Conservation (phyloP, 2,329 filamentous ascomycete species). For the Epichloe brachyelytri region DNA sequence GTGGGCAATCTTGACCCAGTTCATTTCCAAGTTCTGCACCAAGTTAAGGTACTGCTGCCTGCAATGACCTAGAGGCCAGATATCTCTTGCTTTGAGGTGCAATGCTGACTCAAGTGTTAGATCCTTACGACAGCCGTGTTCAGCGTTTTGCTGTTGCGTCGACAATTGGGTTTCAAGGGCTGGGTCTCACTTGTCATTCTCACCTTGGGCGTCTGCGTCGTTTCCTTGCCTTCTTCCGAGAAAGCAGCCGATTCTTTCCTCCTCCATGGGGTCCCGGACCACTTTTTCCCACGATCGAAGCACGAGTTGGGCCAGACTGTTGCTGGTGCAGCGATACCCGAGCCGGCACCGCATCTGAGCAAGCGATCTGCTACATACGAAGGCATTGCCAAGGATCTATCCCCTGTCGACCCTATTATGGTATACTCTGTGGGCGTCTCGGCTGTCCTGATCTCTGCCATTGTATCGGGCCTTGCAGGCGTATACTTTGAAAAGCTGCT, state of each 20-base stretch:
- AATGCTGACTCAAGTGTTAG: conserved; percentile 18
- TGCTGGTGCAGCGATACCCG: conserved; percentile 9
- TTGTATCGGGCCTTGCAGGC: conserved; percentile 71
- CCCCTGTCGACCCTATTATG: conserved; percentile 40
- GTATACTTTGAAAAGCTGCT: conserved; percentile 87
- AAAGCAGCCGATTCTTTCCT: conserved; percentile 44
- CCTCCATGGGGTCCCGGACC: conserved; percentile 49
- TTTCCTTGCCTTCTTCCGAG: conserved; percentile 59
- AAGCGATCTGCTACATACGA: conserved; percentile 78
- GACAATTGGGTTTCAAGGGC: conserved; percentile 55
- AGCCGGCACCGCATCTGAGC: conserved; percentile 22
- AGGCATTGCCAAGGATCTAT: conserved; percentile 57
- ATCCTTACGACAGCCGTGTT: conserved; percentile 84
- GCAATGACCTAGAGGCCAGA: not conserved
- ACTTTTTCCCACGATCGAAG: conserved; percentile 66
- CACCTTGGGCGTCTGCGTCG: conserved; percentile 69
- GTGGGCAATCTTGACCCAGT: conserved; percentile 85
- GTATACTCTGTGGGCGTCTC: conserved; percentile 68
- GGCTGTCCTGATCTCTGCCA: conserved; percentile 65
- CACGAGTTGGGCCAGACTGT: conserved; percentile 55
- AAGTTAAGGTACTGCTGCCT: conserved; percentile 57
- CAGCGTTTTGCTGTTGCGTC: conserved; percentile 63
- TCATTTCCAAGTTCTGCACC: conserved; percentile 86
- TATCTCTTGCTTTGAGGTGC: not conserved
- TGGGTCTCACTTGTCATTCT: conserved; percentile 74